These are phyloP conservation scores for Suillus subluteus DNA, from an alignment of 768 basidiomycete species.

Conservation along the genomic window DNA sequence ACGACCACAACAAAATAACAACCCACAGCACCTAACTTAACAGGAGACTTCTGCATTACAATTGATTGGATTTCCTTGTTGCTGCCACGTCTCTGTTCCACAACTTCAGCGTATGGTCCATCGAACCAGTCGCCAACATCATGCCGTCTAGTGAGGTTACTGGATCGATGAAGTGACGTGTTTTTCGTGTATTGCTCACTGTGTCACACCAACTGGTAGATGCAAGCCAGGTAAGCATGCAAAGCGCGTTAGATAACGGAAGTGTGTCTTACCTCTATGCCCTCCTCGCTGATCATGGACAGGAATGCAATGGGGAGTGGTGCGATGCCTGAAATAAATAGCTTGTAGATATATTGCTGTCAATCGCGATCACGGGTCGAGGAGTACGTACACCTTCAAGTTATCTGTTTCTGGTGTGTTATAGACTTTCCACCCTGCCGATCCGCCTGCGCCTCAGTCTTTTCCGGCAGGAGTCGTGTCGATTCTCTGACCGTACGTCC, in stretches of 20 bases:
- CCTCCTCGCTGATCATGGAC: constrained; percentile 38
- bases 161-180: background rate
- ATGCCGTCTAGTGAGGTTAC: background rate
- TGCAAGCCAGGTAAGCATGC: background rate
- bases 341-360: constrained; percentile 33
- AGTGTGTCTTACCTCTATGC: constrained; percentile 32
- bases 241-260: background rate
- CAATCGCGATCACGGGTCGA: background rate
- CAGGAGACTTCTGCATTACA: too few relatives aligned
- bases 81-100: too few relatives aligned
- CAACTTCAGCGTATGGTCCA: too few relatives aligned
- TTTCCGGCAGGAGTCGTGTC: constrained; percentile 31
- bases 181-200: constrained; percentile 15
- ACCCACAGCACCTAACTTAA: too few relatives aligned
- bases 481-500: constrained; percentile 35
- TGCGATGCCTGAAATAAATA: constrained; percentile 42
- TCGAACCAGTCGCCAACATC: too few relatives aligned
- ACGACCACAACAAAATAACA: too few relatives aligned
- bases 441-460: constrained; percentile 39
- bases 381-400: constrained; percentile 26
- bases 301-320: constrained; percentile 52
- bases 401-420: constrained; percentile 35
- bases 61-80: too few relatives aligned
- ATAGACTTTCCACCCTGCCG: constrained; percentile 38
- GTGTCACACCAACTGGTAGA: constrained; percentile 32